Percentiles rank a stretch among this genome's conserved stretches.
Evolutionary conservation across 2,329 filamentous ascomycete species (phyloP).

Genomic region (Botrytis medusae): DNA sequence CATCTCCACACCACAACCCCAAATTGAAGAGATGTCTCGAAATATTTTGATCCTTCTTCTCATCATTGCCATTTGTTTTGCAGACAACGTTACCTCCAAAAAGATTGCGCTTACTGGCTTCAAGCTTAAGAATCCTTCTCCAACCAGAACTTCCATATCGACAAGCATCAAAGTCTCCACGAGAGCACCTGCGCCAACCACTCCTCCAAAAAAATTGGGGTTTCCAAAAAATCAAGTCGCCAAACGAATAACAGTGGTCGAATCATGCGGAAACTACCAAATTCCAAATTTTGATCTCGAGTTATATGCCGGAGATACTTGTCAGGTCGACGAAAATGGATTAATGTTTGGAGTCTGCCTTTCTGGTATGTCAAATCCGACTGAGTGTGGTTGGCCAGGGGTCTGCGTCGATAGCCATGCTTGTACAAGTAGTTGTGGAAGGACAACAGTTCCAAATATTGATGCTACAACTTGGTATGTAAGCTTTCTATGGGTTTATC

Average conservation of each 20-base stretch:
- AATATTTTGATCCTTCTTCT: background rate
- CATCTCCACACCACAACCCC: background rate
- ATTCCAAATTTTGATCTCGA: constrained; percentile 1
- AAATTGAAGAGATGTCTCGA: constrained; percentile 11
- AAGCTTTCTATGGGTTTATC: background rate
- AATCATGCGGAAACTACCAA: background rate
- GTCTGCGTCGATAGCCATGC: background rate
- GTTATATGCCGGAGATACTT: background rate
- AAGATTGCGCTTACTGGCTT: background rate
- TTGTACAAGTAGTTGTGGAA: constrained; percentile 11
- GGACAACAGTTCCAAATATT: constrained; percentile 11
- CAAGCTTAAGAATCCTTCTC: background rate
- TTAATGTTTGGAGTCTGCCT: constrained; percentile 8
- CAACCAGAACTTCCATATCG: background rate
- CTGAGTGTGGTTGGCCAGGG: constrained; percentile 4
- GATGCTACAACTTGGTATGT: constrained; percentile 11
- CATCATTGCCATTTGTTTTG: background rate
- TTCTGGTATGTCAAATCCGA: background rate
- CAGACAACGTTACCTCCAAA: background rate
- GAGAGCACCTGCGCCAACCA: background rate
- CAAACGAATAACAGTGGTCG: background rate
- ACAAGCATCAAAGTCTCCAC: background rate
- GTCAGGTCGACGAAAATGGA: constrained; percentile 8
- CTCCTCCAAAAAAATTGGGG: background rate
- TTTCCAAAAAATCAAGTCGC: background rate